Base-by-base conservation (phyloP, 352 stramenopile species). In the Phytophthora agathidicida region DNA sequence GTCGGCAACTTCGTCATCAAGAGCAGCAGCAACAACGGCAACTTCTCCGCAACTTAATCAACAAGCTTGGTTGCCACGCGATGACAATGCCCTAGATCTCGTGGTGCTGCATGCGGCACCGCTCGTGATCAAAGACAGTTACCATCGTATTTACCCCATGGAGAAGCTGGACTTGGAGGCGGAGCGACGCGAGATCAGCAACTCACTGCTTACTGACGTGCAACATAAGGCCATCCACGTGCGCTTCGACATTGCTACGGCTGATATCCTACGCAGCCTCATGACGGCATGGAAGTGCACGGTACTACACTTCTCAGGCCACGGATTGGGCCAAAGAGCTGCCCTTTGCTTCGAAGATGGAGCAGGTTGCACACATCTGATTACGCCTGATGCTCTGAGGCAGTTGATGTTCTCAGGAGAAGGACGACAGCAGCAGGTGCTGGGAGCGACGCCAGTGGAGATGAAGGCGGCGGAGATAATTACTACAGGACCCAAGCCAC, bases 341-440 rank as follows among this genome's bases (percentile, higher is more conserved):
- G 75, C 82, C 24, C 73, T 94, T 7, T 91, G 82, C 71, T 94
- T 92, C 61, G 84, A 94, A 69, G 80, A 94, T 48, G 82, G 82
- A 38, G 66, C 64, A 9, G 84, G 84, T 0, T 87, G 78, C 39
- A 91, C 84, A 5, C 84, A 94, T 33, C 71, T 91, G 37, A 89
- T 94, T 52, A 89, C 80, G 3, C 78, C 82, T 0, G 73, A 89
- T 46, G 53, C 80, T 5, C 42, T 94, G 28, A 68, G 77, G 16
- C 78, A 90, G 35, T 56, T 92, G 36, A 89, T 86, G 42, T 91
- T 91, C 44, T 86, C 77, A 7, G 81, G 77, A 7, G 57, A 65
- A 14, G 26, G 33, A 35, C 24, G 16, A 69, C 38, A 65, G 35
- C 50, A 66, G 35, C 57, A 68, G 19, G 46, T 65, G 16, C 23